Percentiles rank a stretch among this genome's conserved stretches.
phyloP scores from a whole-genome alignment of 2,329 filamentous ascomycete genomes.

The Verticillium nonalfalfae region DNA sequence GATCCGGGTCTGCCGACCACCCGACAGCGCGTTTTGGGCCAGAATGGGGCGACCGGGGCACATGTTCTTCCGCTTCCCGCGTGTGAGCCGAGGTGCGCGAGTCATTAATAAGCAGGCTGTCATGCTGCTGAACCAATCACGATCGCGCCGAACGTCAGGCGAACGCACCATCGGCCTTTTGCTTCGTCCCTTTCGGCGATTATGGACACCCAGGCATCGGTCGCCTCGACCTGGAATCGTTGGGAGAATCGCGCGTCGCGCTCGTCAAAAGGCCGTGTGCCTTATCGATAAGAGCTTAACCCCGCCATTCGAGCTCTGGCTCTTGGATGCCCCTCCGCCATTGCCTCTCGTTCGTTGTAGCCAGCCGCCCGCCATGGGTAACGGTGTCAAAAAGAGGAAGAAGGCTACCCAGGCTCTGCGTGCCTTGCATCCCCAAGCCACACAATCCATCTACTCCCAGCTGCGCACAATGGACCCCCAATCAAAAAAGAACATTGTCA shows the following conservation, averaged over 20 bases:
- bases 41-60: not conserved
- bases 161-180: not conserved
- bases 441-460: not conserved
- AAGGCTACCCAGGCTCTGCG: conserved; percentile 2
- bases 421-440: conserved; percentile 3
- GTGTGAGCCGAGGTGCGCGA: not conserved
- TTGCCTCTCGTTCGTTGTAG: not conserved
- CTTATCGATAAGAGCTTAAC: conserved; percentile 1
- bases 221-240: not conserved
- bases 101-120: not conserved
- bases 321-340: not conserved
- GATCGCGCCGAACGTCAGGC: not conserved
- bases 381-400: conserved; percentile 5
- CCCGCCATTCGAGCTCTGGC: not conserved
- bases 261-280: not conserved
- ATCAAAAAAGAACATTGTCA: conserved; percentile 38
- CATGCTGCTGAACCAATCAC: not conserved
- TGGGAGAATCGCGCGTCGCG: not conserved
- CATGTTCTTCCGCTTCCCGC: not conserved
- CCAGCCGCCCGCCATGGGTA: not conserved
- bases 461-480: conserved; percentile 9
- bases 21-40: not conserved
- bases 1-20: not conserved
- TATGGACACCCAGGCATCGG: not conserved
- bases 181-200: not conserved